Evolutionary conservation across 2,329 filamentous ascomycete genomes (phyloP).

Genomic region (Diaporthe sp.): DNA sequence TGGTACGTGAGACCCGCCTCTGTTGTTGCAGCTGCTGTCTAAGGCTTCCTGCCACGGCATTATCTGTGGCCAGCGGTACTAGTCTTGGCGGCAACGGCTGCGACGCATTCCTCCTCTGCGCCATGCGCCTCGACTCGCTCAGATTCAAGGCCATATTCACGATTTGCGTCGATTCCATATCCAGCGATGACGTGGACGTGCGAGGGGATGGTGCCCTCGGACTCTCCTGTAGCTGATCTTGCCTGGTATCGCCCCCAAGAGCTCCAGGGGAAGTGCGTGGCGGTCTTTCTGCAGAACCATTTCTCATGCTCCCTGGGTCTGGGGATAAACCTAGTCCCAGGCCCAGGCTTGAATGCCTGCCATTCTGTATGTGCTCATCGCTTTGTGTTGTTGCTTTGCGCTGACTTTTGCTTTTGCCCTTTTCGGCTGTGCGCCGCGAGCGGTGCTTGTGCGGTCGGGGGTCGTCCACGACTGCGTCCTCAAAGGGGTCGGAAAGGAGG

Average conservation of each 20-base stretch:
- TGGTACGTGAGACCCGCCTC: slow-evolving; percentile 71
- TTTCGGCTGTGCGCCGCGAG: slow-evolving; percentile 36
- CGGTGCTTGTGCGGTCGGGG: slow-evolving; percentile 46
- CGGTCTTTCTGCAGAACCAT: slow-evolving; percentile 29
- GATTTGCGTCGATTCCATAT: slow-evolving; percentile 88
- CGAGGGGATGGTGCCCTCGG: slow-evolving; percentile 47
- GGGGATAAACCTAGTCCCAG: slow-evolving; percentile 19
- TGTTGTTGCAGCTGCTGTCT: slow-evolving; percentile 81
- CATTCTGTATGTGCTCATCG: slow-evolving; percentile 18
- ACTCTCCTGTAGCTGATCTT: slow-evolving; percentile 47
- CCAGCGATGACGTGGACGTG: slow-evolving; percentile 56
- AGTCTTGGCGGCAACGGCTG: slow-evolving; percentile 66
- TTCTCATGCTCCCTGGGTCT: slow-evolving; percentile 4
- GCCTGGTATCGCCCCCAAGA: slow-evolving; percentile 31
- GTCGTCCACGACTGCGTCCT: slow-evolving; percentile 50
- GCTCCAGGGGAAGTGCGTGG: slow-evolving; percentile 35
- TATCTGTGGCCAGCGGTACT: slow-evolving; percentile 65
- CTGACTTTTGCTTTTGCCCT: slow-evolving; percentile 39
- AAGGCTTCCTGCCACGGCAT: slow-evolving; percentile 69
- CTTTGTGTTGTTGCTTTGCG: slow-evolving; percentile 26
- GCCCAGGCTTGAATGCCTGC: slow-evolving; percentile 31
- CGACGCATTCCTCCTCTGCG: slow-evolving; percentile 68
- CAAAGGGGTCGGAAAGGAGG: slow-evolving; percentile 60
- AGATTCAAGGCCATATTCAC: slow-evolving; percentile 92
- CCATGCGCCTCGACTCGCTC: slow-evolving; percentile 82